A percentile compares a stretch with the other conserved stretches of the same genome.
phyloP scores from a whole-genome alignment of 2,329 filamentous ascomycete genomes.

The Plectosphaerella sp. region DNA sequence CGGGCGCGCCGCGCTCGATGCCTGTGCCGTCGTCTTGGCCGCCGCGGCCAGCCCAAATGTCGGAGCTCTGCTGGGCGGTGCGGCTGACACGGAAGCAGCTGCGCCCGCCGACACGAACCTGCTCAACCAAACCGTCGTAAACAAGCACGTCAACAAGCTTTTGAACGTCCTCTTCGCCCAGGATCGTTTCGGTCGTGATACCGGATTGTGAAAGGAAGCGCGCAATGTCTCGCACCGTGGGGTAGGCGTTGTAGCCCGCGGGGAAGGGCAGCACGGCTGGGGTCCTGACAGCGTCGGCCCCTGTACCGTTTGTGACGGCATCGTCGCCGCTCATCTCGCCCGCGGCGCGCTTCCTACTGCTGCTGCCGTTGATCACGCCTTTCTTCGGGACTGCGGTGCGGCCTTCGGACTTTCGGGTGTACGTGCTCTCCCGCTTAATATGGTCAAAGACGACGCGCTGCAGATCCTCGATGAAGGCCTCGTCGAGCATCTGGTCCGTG shows the following conservation, averaged over 20 bases:
- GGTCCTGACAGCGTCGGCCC: constrained; percentile 20
- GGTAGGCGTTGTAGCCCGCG: constrained; percentile 71
- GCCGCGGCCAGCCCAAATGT: constrained; percentile 28
- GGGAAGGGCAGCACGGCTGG: constrained; percentile 45
- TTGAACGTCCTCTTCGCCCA: constrained; percentile 72
- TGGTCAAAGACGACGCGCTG: constrained; percentile 69
- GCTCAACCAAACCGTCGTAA: constrained; percentile 81
- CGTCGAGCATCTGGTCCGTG: constrained; percentile 84
- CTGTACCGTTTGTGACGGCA: neutral
- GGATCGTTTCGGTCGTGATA: constrained; percentile 67
- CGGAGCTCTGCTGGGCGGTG: constrained; percentile 38
- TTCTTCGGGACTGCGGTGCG: constrained; percentile 50
- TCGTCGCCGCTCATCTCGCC: constrained; percentile 36
- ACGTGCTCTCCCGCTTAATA: constrained; percentile 69
- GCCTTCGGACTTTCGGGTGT: constrained; percentile 37
- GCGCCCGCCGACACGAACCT: constrained; percentile 43
- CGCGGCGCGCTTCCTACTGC: constrained; percentile 48
- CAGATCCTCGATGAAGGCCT: constrained; percentile 77
- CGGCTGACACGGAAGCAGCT: constrained; percentile 50
- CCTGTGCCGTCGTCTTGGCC: constrained; percentile 27
- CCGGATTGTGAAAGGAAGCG: constrained; percentile 64
- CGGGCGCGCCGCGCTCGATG: constrained; percentile 29
- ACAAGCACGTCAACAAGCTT: constrained; percentile 84
- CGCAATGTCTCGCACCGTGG: constrained; percentile 75
- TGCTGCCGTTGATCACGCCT: constrained; percentile 45